Conservation (phyloP, 345 rosid species). For the Trapa incisa region DNA sequence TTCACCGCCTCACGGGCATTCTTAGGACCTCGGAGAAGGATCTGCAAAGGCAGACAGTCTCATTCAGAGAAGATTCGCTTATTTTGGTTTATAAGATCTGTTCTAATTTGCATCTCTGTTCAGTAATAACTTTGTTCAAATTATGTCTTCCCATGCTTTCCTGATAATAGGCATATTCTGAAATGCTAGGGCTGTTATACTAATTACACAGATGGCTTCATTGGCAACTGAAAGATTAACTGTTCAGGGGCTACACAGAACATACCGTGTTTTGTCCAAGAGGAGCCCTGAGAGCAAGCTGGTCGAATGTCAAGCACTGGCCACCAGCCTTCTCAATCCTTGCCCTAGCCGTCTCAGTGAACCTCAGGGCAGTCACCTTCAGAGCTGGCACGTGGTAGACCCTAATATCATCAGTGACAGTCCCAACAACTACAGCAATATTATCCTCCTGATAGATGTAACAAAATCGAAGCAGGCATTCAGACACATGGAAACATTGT, state of each 20-base stretch:
- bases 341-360: slow-evolving; percentile 83
- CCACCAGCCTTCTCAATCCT: slow-evolving; percentile 97
- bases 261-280: slow-evolving; percentile 87
- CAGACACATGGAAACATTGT: not conserved
- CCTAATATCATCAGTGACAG: slow-evolving; percentile 74
- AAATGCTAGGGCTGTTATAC: not conserved
- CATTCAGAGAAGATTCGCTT: not conserved
- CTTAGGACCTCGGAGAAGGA: slow-evolving; percentile 67
- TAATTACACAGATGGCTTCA: not conserved
- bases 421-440: slow-evolving; percentile 74
- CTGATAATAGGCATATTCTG: too few species aligned
- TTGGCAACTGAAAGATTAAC: not conserved
- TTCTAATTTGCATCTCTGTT: not conserved
- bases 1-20: slow-evolving; percentile 63
- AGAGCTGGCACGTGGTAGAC: slow-evolving; percentile 67
- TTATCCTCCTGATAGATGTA: slow-evolving; percentile 37
- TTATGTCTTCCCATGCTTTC: too few species aligned
- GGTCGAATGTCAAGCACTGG: slow-evolving; percentile 85
- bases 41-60: slow-evolving; percentile 13
- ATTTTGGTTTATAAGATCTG: not conserved
- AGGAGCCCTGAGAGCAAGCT: slow-evolving; percentile 85
- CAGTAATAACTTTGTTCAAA: not conserved
- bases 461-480: not conserved
- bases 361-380: slow-evolving; percentile 73
- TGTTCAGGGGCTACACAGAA: not conserved